These are phyloP conservation scores for Pseudopyrenochaeta lycopersici DNA, from an alignment of 2,329 filamentous ascomycete genomes.

Conservation along the genomic window DNA sequence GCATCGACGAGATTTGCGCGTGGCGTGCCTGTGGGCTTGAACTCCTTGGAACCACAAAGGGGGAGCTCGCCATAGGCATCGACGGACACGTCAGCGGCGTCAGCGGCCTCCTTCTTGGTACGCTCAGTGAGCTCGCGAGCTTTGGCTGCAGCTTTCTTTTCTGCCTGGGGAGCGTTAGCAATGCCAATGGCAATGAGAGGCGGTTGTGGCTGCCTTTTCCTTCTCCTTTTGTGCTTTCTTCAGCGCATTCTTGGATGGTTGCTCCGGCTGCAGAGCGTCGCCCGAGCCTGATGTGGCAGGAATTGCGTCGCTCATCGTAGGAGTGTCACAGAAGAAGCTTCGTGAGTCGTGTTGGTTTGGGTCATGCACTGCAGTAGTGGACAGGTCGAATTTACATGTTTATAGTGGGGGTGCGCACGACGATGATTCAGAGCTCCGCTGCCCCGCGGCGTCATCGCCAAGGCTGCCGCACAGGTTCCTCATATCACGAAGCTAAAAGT, in stretches of 20 bases:
- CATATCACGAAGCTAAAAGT: not conserved
- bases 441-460: conserved; percentile 25
- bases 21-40: conserved; percentile 62
- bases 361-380: conserved; percentile 3
- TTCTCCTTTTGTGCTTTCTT: not conserved
- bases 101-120: conserved; percentile 68
- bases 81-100: conserved; percentile 71
- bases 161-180: conserved; percentile 40
- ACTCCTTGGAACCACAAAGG: conserved; percentile 63
- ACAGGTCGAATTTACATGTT: conserved; percentile 5
- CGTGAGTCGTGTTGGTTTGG: conserved; percentile 5
- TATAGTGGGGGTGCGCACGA: conserved; percentile 19
- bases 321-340: not conserved
- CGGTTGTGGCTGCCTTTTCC: not conserved
- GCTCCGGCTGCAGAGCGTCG: conserved; percentile 30
- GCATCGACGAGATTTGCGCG: conserved; percentile 65
- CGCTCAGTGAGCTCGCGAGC: conserved; percentile 61
- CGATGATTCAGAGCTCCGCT: conserved; percentile 27
- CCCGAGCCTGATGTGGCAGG: conserved; percentile 32
- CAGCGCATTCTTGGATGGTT: conserved; percentile 19
- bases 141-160: conserved; percentile 52
- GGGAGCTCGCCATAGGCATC: conserved; percentile 82
- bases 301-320: conserved; percentile 45
- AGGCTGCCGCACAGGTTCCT: not conserved
- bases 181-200: not conserved